phyloP scores from a whole-genome alignment of 768 basidiomycete genomes.

The Rhodotorula diobovata region DNA sequence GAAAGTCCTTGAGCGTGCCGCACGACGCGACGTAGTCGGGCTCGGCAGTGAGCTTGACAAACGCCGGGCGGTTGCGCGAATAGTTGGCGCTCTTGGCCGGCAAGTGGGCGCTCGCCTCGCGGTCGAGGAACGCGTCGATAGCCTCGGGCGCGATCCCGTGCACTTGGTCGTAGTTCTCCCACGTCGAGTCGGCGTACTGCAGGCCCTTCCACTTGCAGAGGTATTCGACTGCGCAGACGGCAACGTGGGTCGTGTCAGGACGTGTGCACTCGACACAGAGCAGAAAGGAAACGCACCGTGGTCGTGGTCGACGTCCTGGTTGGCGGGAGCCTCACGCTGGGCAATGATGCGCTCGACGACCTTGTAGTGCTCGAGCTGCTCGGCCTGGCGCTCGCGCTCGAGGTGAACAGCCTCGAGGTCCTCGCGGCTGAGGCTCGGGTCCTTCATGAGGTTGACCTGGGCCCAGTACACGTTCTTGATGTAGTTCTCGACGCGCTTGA shows the following conservation, averaged over 20 bases:
- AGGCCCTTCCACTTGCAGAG: conserved; percentile 96
- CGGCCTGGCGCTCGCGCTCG: conserved; percentile 83
- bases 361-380: conserved; percentile 84
- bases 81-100: conserved; percentile 78
- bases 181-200: conserved; percentile 90
- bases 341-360: conserved; percentile 85
- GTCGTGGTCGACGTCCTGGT: conserved; percentile 40
- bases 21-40: conserved; percentile 82
- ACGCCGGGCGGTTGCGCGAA: conserved; percentile 65
- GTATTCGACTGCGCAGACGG: conserved; percentile 69
- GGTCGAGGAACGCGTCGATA: conserved; percentile 70
- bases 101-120: conserved; percentile 72
- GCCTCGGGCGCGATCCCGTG: conserved; percentile 68
- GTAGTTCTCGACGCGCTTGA: conserved; percentile 98
- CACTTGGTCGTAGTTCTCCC: conserved; percentile 75
- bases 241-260: too few species aligned
- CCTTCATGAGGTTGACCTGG: conserved; percentile 63
- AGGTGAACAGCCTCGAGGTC: conserved; percentile 83
- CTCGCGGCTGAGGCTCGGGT: conserved; percentile 70
- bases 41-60: conserved; percentile 77
- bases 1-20: conserved; percentile 91
- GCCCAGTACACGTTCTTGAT: conserved; percentile 76
- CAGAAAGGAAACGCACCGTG: conserved; percentile 31
- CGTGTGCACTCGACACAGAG: too few species aligned
- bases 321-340: conserved; percentile 57